Evolutionary conservation across 768 basidiomycete species (phyloP), one percentile per base, ranked within the genome.

Genomic region (Amyloporia xantha): DNA sequence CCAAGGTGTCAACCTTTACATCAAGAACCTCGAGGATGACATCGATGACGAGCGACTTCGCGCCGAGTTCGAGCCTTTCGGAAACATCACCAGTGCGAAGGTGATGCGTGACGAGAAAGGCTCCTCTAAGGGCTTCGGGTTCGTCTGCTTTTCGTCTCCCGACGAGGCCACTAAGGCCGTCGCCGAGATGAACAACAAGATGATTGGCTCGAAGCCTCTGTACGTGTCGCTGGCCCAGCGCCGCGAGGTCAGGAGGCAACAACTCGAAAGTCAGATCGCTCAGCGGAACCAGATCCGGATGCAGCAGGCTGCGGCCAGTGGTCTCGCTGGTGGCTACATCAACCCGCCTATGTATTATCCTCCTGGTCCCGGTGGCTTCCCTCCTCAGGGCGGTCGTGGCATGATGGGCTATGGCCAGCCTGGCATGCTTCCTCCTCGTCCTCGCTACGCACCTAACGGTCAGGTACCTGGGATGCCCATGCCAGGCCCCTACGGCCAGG

Each of bases 181-280:
- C 52, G 90, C 92, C 48, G 96, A 99, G 76, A 96, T 99, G 93
- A 99, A 99, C 80, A 97, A 96, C 81, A 95, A 95, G 75, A 98
- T 98, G 86, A 91, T 98, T 62, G 95, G 95, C 54, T 81, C 86
- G 57, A 99, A 99, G 74, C 96, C 96, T 46, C 82, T 99, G 61
- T 99, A 98, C 64, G 96, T 99, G 65, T 94, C 95, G 36, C 84
- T 98, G 57, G 96, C 96, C 58, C 96, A 99, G 67, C 91, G 95
- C 57, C 92, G 93, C 54, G 96, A 99, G 64, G 90, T 96, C 62
- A 90, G 96, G 67, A 82, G 94, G 63, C 95, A 98, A 69, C 94
- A 98, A 68, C 80, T 99, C 59, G 96, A 98, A 74, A 93, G 89
- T 64, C 96, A 98, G 77, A 94, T 97, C 64, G 91, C 91, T 55